Base-by-base conservation (phyloP, 768 basidiomycete species). In the Lentinula raphanica region DNA sequence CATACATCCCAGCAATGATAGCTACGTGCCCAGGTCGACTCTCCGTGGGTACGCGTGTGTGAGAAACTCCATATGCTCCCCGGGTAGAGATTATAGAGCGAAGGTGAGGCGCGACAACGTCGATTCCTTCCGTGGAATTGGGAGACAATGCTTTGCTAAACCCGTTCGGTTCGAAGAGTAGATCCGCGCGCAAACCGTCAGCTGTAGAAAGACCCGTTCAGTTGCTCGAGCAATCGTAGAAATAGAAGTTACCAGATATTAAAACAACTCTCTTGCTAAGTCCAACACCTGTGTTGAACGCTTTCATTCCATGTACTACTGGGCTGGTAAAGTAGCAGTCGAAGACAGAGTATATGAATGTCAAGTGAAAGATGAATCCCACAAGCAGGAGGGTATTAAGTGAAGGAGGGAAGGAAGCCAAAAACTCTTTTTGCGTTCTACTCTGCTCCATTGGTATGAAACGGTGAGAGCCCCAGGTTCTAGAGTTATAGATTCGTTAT, bases 1-100 rank as follows among this genome's bases (percentile, higher is more conserved):
- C 92, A 66, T 93, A 92, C 90, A 94, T 93, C 2, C 92, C 92
- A 84, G 88, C 92, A 60, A 94, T 92, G 54, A 94, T 81, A 21
- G 92, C 92, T 25, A 94, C 91, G 68, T 94, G 92, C 8, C 92
- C 92, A 1, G 92, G 92, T 23, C 92, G 74, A 68, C 88, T 91
- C 65, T 94, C 92, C 5, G 92, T 94, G 21, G 92, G 92, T 3
- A 94, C 92, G 12, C 84, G 79, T 1, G 92, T 94, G 69, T 94
- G 92, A 5, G 88, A 91, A 21, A 94, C 78, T 5, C 92, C 92
- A 69, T 87, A 93, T 5, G 87, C 87, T 15, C 92, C 92, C 54
- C 86, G 74, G 5, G 71, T 72, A 61, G 87, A 80, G 8, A 78
- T 77, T 54, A 93, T 85, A 12, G 83, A 81, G 49, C 88, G 81